Evolutionary conservation across 768 basidiomycete genomes (phyloP).

Genomic region (Xerocomus spinulosus): DNA sequence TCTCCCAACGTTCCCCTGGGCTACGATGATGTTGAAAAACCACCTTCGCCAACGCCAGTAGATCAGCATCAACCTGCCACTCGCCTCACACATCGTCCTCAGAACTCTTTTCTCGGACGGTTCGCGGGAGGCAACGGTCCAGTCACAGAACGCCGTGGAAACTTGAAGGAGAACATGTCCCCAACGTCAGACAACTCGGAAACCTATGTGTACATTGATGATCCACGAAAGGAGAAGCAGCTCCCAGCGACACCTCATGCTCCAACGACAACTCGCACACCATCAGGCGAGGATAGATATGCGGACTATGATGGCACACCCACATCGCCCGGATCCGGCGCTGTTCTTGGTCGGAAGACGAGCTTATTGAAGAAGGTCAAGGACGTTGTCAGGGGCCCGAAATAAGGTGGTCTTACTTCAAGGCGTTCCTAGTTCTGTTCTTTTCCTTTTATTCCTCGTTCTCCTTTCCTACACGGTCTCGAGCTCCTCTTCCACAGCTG

Average conservation of each 20-base stretch:
- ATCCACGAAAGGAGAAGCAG: conserved; percentile 48
- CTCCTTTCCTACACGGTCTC: conserved; percentile 5
- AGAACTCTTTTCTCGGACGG: conserved; percentile 77
- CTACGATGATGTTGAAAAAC: conserved; percentile 38
- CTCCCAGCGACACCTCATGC: conserved; percentile 41
- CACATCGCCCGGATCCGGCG: conserved; percentile 35
- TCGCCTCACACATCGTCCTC: conserved; percentile 66
- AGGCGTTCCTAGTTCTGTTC: conserved; percentile 6
- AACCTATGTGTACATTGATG: conserved; percentile 64
- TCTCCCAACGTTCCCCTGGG: conserved; percentile 75
- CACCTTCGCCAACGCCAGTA: conserved; percentile 42
- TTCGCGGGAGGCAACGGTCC: conserved; percentile 41
- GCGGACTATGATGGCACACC: conserved; percentile 50
- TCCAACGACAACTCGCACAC: conserved; percentile 19
- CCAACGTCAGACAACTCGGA: conserved; percentile 38
- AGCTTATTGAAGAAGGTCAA: conserved; percentile 80
- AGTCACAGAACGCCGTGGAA: conserved; percentile 30
- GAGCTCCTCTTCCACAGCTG: conserved; percentile 5
- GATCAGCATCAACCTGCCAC: conserved; percentile 21
- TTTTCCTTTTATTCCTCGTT: conserved; percentile 9
- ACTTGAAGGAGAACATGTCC: conserved; percentile 33
- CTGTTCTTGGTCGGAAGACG: conserved; percentile 62
- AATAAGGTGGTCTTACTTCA: conserved; percentile 23
- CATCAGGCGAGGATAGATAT: conserved; percentile 28
- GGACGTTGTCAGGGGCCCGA: conserved; percentile 59